Base-by-base conservation (phyloP, 805 yeast species). In the Allodekkera sacchari region DNA sequence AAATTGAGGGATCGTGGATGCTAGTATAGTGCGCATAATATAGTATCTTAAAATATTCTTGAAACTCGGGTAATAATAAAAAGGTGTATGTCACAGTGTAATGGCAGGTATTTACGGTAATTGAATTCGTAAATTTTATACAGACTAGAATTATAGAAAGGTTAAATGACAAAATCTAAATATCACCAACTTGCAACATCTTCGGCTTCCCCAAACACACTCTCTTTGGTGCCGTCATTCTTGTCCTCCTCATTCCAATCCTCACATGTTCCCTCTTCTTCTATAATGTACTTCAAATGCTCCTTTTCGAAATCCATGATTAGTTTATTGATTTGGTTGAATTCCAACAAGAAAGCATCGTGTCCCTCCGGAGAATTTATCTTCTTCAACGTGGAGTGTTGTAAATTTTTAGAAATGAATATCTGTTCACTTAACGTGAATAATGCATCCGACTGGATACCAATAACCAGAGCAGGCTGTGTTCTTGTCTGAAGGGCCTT, bases 331-430 rank as follows among this genome's bases (percentile, higher is more conserved):
- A 92, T 85, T 31, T 76, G 74, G 30, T 74, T 79, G 55, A 92
- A 92, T 55, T 92, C 98, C 29, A 92, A 64, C 38, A 92, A 60
- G 51, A 92, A 92, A 3, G 97, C 98, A 61, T 92, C 98, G 51
- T 92, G 98, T 12, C 98, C 98, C 47, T 92, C 98, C 9, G 89
- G 92, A 1, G 96, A 87, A 40, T 82, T 74, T 26, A 92, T 77
- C 46, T 76, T 74, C 43, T 77, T 75, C 42, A 92, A 62, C 6
- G 45, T 53, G 1, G 94, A 68, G 44, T 81, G 67, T 6, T 87
- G 88, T 37, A 92, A 71, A 48, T 75, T 62, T 25, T 74, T 70
- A 2, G 94, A 94, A 29, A 92, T 66, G 31, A 77, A 72, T 48
- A 83, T 83, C 57, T 92, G 98, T 58, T 92, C 98, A 14, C 88